A percentile compares a stretch with the other conserved stretches of the same genome.
These are phyloP conservation scores for Paracoccidioides lutzii DNA, from an alignment of 2,329 filamentous ascomycete genomes.

Conservation along the genomic window DNA sequence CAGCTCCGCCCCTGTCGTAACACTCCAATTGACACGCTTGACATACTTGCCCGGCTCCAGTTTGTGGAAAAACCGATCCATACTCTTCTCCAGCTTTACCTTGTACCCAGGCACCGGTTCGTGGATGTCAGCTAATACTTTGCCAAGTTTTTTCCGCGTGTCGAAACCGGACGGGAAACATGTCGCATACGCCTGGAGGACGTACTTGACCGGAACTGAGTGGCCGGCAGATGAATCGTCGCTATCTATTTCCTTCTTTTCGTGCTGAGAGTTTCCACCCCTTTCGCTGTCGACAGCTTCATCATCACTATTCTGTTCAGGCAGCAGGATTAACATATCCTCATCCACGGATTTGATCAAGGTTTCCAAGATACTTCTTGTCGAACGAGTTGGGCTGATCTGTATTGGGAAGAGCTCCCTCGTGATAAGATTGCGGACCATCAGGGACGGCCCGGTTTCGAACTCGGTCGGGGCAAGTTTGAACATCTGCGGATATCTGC, in stretches of 20 bases:
- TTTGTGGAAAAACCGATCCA: slow-evolving; percentile 49
- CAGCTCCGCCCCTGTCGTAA: slow-evolving; percentile 28
- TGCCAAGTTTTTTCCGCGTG: slow-evolving; percentile 41
- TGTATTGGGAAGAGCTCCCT: slow-evolving; percentile 27
- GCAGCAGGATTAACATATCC: slow-evolving; percentile 48
- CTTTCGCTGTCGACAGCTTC: slow-evolving; percentile 9
- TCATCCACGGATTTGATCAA: slow-evolving; percentile 44
- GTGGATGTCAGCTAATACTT: slow-evolving; percentile 44
- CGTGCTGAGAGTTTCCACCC: slow-evolving; percentile 4
- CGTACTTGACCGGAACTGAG: slow-evolving; percentile 31
- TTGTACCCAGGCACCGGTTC: slow-evolving; percentile 45
- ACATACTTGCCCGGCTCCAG: slow-evolving; percentile 44
- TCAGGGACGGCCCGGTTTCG: slow-evolving; percentile 15
- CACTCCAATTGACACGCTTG: slow-evolving; percentile 40
- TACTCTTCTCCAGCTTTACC: slow-evolving; percentile 43
- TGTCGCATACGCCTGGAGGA: slow-evolving; percentile 43
- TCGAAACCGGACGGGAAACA: slow-evolving; percentile 49
- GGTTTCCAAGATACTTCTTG: slow-evolving; percentile 32
- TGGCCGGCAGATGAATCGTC: neutral
- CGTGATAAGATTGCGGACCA: slow-evolving; percentile 37
- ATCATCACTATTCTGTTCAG: slow-evolving; percentile 26
- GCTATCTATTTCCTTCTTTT: neutral
- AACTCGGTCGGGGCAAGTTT: slow-evolving; percentile 20
- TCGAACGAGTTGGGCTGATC: slow-evolving; percentile 20
- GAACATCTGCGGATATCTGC: slow-evolving; percentile 44